Base-by-base conservation (phyloP, 2,329 filamentous ascomycete genomes). In the Cercospora sp. region DNA sequence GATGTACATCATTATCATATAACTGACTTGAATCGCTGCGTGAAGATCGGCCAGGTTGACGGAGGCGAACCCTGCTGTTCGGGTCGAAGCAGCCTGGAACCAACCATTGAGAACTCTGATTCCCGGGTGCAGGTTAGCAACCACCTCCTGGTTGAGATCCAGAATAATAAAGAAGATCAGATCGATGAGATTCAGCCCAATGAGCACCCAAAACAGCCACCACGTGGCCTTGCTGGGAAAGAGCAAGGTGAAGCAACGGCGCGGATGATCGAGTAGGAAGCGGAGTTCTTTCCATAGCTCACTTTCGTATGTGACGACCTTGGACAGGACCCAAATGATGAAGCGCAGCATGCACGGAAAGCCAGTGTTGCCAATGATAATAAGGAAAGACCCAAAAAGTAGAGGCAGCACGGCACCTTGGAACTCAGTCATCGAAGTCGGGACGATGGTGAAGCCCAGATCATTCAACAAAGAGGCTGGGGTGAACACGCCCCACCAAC, bases 1-100 rank as follows among this genome's bases (percentile, higher is more conserved):
- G 70, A 98, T 97, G 80, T 98, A 98, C 95, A 98, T 98, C 95
- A 98, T 98, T 79, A 98, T 90, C 80, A 98, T 84, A 81, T 97
- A 98, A 26, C 93, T 92, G 13, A 96, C 93, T 75, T 97, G 94
- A 67, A 97, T 92, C 3, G 91, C 95, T 1, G 95, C 94, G 72
- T 98, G 94, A 1, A 99, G 83, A 0, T 86, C 81, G 1, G 91
- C 83, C 45, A 98, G 82, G 77, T 90, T 93, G 73, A 98, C 87
- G 31, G 91, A 91, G 1, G 91, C 86, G 76, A 97, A 97, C 0
- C 95, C 94, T 3, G 95, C 94, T 0, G 95, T 98, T 77, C 95
- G 86, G 0, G 94, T 98, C 5, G 92, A 90, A 0, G 90, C 89
- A 1, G 94, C 94, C 79, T 97, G 94, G 77, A 98, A 99, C 72